Base-by-base conservation (phyloP, 1,284 basidiomycete species). In the Hymenochaete sp. region DNA sequence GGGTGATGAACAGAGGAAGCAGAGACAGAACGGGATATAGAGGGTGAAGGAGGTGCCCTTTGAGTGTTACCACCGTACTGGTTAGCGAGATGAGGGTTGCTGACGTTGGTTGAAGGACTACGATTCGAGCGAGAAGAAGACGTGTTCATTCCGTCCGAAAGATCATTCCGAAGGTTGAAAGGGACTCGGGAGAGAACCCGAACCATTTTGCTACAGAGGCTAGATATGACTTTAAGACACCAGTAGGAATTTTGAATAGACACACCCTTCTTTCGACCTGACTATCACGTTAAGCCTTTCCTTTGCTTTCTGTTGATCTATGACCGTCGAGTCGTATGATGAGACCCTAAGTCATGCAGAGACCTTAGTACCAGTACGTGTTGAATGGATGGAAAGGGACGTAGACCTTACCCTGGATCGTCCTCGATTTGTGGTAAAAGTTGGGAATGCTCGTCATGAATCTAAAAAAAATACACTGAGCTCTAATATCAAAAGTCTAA, bases 281-380 rank as follows among this genome's bases (percentile, higher is more conserved):
- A 51, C 49, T 16, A 51, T 51, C 2, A 42, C 41, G 32, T 47
- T 18, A 26, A 47, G 42, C 7, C 49, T 40, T 19, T 47, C 45
- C 42, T 51, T 50, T 14, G 49, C 45, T 33, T 43, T 42, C 40
- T 47, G 40, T 24, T 46, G 38, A 37, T 50, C 49, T n/a, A 51
- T 35, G 10, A n/a, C 42, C 26, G 40, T 42, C 14, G 42, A 31
- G 19, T 44, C 45, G 29, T 51, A 50, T n/a, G 44, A 28, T 25
- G 19, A 18, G 24, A 43, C 25, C 25, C 48, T 50, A 19, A 13
- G 25, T 19, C 4, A 14, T 1, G 16, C 13, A 13, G 11, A 16
- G 24, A 44, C 16, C 13, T n/a, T 36, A 44, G 18, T 18, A 29
- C 19, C 10, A 35, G 16, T 18, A 8, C n/a, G 21, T n/a, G 4